phyloP scores from a whole-genome alignment of 2,329 filamentous ascomycete genomes.

The Exophiala mesophila region DNA sequence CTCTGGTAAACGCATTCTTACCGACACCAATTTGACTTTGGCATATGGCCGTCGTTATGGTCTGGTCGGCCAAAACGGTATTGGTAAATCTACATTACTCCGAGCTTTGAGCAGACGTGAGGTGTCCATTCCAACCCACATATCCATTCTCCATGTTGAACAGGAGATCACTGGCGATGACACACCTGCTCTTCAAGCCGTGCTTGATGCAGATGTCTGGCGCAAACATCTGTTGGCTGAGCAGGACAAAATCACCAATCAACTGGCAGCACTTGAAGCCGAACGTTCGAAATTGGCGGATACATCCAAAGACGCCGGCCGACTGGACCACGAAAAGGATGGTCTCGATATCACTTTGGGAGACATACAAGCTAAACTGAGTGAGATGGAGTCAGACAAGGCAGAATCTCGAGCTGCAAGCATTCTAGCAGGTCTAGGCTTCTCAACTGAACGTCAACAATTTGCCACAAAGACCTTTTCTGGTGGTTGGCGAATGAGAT shows the following conservation, averaged over 20 bases:
- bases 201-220: slow-evolving; percentile 97
- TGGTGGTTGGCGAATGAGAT: slow-evolving; percentile 98
- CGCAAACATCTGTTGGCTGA: slow-evolving; percentile 89
- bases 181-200: slow-evolving; percentile 88
- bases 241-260: slow-evolving; percentile 76
- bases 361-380: slow-evolving; percentile 84
- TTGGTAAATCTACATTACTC: slow-evolving; percentile 92
- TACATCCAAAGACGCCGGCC: slow-evolving; percentile 81
- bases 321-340: slow-evolving; percentile 80
- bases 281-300: slow-evolving; percentile 79
- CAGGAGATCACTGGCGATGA: slow-evolving; percentile 98
- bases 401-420: slow-evolving; percentile 92
- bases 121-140: slow-evolving; percentile 89
- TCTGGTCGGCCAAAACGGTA: slow-evolving; percentile 98
- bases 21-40: slow-evolving; percentile 83
- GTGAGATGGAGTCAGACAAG: slow-evolving; percentile 99
- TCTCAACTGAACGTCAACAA: slow-evolving; percentile 88
- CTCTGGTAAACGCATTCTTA: slow-evolving; percentile 79
- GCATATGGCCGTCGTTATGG: slow-evolving; percentile 92
- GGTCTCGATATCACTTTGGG: slow-evolving; percentile 84
- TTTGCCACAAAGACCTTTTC: slow-evolving; percentile 96
- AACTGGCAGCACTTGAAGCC: slow-evolving; percentile 70
- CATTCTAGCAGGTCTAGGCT: slow-evolving; percentile 93
- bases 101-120: slow-evolving; percentile 89
- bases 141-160: slow-evolving; percentile 97